Base-by-base conservation (phyloP, 2,329 filamentous ascomycete species). In the Trichoderma breve region DNA sequence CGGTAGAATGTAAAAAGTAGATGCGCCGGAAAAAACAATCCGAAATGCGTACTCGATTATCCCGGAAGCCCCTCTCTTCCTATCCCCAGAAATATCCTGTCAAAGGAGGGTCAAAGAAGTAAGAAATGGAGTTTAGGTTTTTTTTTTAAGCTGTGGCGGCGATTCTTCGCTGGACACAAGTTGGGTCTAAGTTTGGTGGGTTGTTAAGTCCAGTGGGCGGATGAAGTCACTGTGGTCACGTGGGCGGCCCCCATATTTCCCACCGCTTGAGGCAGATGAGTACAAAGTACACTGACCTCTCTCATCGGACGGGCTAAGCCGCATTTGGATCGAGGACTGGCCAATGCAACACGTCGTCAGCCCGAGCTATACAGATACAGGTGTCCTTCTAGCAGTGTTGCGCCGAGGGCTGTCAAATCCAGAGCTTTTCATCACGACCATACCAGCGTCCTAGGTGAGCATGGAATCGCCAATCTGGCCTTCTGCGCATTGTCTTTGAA, bases 191-290 rank as follows among this genome's bases (percentile, higher is more conserved):
- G 21, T 75, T 72, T 73, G 73, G 74, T 73, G 74, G 74, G 67
- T 74, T 58, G 70, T 39, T 18, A 39, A 64, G 47, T 34, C 64
- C 70, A 60, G 71, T 75, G 74, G 73, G 73, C 74, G 76, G 72
- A 76, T 78, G 76, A 76, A 73, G 76, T 78, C 75, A 75, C 72
- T 39, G 68, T 5, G 36, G 47, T 78, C 77, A 78, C 77, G 77
- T 78, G 67, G 3, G 72, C 8, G 21, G 47, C 26, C 72, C 30
- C 36, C 47, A 51, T n/a, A n/a, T 67, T 51, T 66, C 12, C 21
- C 32, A 28, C 43, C 51, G 32, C 24, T 39, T 9, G 18, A 21
- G 28, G n/a, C 57, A 51, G 3, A 3, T 15, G 34, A 30, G 14
- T 26, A 26, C 28, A n/a, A n/a, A 39, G 47, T 53, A 34, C 57